Conservation (phyloP, 192 early-diverging fungal species). For the Linnemannia schmuckeri region DNA sequence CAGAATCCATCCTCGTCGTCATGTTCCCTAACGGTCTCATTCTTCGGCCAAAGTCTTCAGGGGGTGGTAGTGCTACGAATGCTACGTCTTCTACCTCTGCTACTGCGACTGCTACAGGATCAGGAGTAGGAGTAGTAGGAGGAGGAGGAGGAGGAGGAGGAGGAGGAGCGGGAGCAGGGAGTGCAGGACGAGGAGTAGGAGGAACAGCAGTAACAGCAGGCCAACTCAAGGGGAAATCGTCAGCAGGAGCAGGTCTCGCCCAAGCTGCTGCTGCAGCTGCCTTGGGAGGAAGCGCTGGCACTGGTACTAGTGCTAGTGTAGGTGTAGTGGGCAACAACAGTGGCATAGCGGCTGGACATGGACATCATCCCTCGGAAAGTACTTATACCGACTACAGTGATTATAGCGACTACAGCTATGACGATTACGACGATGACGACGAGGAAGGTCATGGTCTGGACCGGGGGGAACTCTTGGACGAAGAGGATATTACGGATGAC, state of each 20-base stretch:
- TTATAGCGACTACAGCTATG: constrained; percentile 42
- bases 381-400: constrained; percentile 46
- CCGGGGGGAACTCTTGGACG: constrained; percentile 42
- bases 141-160: background rate
- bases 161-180: background rate
- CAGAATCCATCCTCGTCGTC: constrained; percentile 71
- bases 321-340: background rate
- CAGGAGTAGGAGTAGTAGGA: background rate
- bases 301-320: background rate
- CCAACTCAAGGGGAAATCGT: constrained; percentile 1
- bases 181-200: constrained; percentile 5
- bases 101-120: background rate
- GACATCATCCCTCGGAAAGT: constrained; percentile 38
- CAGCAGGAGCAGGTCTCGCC: background rate
- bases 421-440: constrained; percentile 46
- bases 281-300: background rate
- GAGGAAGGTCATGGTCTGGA: constrained; percentile 28
- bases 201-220: constrained; percentile 8
- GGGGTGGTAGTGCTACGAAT: background rate
- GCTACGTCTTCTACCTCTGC: background rate
- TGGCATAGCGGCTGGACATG: constrained; percentile 10
- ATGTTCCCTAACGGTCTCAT: constrained; percentile 75
- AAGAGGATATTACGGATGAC: constrained; percentile 38
- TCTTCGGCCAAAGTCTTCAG: constrained; percentile 39
- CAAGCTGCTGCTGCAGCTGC: background rate